Base-by-base conservation (phyloP, 2,329 filamentous ascomycete genomes). In the Orbilia ellipsospora region DNA sequence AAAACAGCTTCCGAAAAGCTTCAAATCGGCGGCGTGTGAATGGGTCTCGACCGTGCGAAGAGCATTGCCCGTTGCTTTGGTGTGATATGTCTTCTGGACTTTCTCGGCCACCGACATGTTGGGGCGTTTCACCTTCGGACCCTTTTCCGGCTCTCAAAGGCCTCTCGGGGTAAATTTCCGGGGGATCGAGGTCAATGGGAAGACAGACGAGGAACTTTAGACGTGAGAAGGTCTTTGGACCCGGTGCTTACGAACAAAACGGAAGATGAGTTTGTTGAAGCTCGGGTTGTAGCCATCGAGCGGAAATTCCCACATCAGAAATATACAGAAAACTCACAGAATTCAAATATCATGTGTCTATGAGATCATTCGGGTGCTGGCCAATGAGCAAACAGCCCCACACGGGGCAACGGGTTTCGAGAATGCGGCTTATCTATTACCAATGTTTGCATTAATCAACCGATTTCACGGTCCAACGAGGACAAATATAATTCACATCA, bases 1-100 rank as follows among this genome's bases (percentile, higher is more conserved):
- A 82, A 93, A 95, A 81, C 91, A 94, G 79, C 90, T 91, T 28
- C 92, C 92, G 81, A 90, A 96, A 1, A 96, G 84, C 82, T 93
- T 94, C 59, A 96, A 82, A 6, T 90, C 87, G 76, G 87, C 84
- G 4, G 93, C 90, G 74, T 88, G 88, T n/a, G 87, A 85, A 79
- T 92, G 93, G 63, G 87, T 89, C 80, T 88, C 88, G 6, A 87
- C 90, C 1, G 92, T 96, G 54, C 85, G 82, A 57, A 89, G 85
- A 20, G 93, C 92, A 64, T 86, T 82, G 8, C 92, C 92, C 1
- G 90, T 92, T 16, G 91, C 89, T 81, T 89, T 91, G 79, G 89
- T 91, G 81, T 90, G 87, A 78, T 89, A 88, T 1, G 88, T 88
- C 82, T 92, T 93, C 84, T 91, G 85, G 23, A 36, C 56, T 40